phyloP scores from a whole-genome alignment of 192 early-diverging fungal species.

The Coemansia sp. region DNA sequence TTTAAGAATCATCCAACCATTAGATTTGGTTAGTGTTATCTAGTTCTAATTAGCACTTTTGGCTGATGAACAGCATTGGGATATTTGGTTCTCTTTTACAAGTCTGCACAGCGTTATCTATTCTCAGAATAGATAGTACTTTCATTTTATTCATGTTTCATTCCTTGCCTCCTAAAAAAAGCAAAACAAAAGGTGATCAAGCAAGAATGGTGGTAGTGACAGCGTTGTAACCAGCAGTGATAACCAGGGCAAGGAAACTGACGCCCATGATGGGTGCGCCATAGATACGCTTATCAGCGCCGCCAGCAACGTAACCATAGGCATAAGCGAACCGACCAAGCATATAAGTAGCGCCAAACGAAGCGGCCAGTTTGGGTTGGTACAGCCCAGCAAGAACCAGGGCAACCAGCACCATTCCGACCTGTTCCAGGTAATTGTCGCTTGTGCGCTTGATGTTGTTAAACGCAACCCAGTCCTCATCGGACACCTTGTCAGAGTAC shows the following conservation, averaged over 20 bases:
- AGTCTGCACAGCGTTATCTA: neutral
- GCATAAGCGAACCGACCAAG: slow-evolving; percentile 38
- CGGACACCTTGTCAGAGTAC: slow-evolving; percentile 48
- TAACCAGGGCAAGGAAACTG: slow-evolving; percentile 22
- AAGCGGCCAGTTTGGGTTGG: slow-evolving; percentile 39
- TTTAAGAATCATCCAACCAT: too few species aligned
- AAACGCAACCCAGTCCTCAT: slow-evolving; percentile 53
- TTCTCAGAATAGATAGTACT: too few species aligned
- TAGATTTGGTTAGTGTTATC: too few species aligned
- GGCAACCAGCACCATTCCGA: slow-evolving; percentile 29
- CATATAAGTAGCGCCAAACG: slow-evolving; percentile 35
- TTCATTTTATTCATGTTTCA: too few species aligned
- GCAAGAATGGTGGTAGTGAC: slow-evolving; percentile 23
- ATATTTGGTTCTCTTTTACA: too few species aligned
- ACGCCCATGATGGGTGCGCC: slow-evolving; percentile 25
- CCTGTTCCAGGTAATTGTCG: slow-evolving; percentile 54
- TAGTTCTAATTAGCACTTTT: too few species aligned
- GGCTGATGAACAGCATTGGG: too few species aligned
- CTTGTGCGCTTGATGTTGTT: slow-evolving; percentile 56
- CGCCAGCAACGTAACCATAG: slow-evolving; percentile 28
- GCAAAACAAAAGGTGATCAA: neutral
- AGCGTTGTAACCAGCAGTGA: slow-evolving; percentile 30
- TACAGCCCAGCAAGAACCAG: slow-evolving; percentile 44
- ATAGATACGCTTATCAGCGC: slow-evolving; percentile 29
- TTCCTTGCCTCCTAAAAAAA: neutral